Base-by-base conservation (phyloP, 2,329 filamentous ascomycete species). In the Scolecobasidium constrictum region DNA sequence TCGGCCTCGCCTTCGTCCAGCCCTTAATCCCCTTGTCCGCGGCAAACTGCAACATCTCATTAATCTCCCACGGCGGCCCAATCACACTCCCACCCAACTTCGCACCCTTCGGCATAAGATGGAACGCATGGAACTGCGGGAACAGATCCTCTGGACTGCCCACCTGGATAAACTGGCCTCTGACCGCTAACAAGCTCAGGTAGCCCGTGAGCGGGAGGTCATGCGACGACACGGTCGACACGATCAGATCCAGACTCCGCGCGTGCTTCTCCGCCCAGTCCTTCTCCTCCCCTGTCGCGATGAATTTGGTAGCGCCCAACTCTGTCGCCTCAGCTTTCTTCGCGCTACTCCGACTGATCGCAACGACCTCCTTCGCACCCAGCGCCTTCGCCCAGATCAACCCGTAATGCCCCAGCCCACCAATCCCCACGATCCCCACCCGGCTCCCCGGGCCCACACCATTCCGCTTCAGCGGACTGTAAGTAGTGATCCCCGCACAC, bases 401-500 rank as follows among this genome's bases (percentile, higher is more conserved):
- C 0, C 75, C 84, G 49, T 87, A 77, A 56, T 90, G 83, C 0
- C 83, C 83, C 0, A 87, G 61, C 0, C 83, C 83, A 5, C 83
- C 83, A 11, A 85, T 69, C 21, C 81, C 81, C n/a, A 83, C 63
- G 43, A 86, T 70, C 1, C 75, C 82, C 1, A 86, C 78, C 2
- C 62, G 67, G 58, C 81, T 82, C 3, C 81, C 81, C 0, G 78
- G 76, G 0, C 83, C 83, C 23, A 76, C 71, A 2, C 75, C 76
- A 26, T 83, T 77, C 20, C 79, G 71, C 39, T 72, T 71, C 13
- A 92, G 61, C 0, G 85, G 84, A 4, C 73, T 73, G 56, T 75
- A 92, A 0, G 81, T 73, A 0, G 85, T 92, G 41, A 90, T 71
- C 1, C 86, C 85, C 2, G 78, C 85, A 55, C 85, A 90, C 20